Evolutionary conservation across 1,284 basidiomycete species (phyloP).

Genomic region (Ceratorhiza oryzae-sativae): DNA sequence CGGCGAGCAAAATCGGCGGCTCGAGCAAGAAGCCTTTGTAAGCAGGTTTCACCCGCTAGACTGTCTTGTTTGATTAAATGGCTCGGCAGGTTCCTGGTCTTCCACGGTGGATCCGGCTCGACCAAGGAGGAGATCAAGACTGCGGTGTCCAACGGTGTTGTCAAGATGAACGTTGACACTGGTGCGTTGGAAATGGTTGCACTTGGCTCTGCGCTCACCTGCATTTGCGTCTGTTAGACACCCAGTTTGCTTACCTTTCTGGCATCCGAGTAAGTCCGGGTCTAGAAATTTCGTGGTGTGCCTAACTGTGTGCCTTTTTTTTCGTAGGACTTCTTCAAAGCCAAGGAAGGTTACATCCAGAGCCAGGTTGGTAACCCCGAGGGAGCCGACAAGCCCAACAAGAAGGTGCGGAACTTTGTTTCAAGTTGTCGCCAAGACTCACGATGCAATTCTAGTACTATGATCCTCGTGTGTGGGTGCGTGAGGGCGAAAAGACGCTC

Average conservation of each 20-base stretch:
- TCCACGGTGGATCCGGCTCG: conserved; percentile 99
- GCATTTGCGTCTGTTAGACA: conserved; percentile 59
- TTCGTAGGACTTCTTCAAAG: conserved; percentile 78
- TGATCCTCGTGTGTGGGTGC: conserved; percentile 96
- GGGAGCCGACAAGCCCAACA: conserved; percentile 93
- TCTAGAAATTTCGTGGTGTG: not conserved
- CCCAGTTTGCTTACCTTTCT: conserved; percentile 89
- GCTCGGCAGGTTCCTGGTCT: conserved; percentile 86
- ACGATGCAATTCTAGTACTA: conserved; percentile 64
- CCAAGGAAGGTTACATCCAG: conserved; percentile 85
- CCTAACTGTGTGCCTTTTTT: conserved; percentile 20
- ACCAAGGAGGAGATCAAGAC: conserved; percentile 95
- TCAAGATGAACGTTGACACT: conserved; percentile 98
- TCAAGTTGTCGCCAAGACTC: conserved; percentile 18
- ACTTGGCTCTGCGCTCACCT: not conserved
- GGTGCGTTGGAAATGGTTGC: conserved; percentile 52
- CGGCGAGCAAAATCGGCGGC: conserved; percentile 73
- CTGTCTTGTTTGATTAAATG: conserved; percentile 1
- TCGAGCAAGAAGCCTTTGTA: conserved; percentile 81
- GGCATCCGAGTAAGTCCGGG: conserved; percentile 77
- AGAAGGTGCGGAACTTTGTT: conserved; percentile 69
- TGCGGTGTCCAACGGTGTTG: conserved; percentile 91
- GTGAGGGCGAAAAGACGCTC: conserved; percentile 98
- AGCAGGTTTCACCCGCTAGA: conserved; percentile 48
- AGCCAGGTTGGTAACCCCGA: conserved; percentile 95